phyloP scores from a whole-genome alignment of 768 basidiomycete genomes.

The Termitomyces sp. region DNA sequence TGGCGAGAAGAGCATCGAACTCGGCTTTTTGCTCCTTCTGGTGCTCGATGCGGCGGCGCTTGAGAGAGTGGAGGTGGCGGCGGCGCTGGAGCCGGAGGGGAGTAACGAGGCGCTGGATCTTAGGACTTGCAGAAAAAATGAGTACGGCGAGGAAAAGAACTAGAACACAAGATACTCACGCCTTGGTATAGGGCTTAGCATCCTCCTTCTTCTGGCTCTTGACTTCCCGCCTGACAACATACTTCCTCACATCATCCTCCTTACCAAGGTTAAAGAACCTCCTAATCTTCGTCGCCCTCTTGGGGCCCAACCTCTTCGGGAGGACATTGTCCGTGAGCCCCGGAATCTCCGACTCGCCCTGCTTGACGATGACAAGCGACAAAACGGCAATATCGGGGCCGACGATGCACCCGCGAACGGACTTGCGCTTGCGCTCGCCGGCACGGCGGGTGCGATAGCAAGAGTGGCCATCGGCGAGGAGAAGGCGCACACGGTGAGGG shows the following conservation, averaged over 20 bases:
- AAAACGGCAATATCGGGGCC: constrained; percentile 95
- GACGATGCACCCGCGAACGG: constrained; percentile 97
- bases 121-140: constrained; percentile 50
- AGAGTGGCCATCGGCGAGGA: constrained; percentile 94
- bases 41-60: constrained; percentile 79
- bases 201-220: constrained; percentile 81
- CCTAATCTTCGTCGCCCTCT: constrained; percentile 96
- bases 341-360: constrained; percentile 86
- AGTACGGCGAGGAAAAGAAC: neutral
- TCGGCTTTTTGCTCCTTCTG: constrained; percentile 96
- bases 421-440: constrained; percentile 98
- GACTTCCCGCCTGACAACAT: constrained; percentile 91
- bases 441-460: constrained; percentile 91
- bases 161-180: constrained; percentile 46
- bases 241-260: constrained; percentile 98
- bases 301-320: constrained; percentile 94
- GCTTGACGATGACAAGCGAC: constrained; percentile 91
- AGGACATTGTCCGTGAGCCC: constrained; percentile 90
- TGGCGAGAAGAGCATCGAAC: constrained; percentile 81
- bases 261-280: constrained; percentile 96
- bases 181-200: constrained; percentile 95
- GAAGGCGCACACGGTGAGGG: constrained; percentile 88
- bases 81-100: constrained; percentile 94
- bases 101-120: constrained; percentile 96
- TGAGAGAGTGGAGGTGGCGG: constrained; percentile 85